phyloP scores from a whole-genome alignment of 192 early-diverging fungal genomes.

The Backusella mclennaniae region DNA sequence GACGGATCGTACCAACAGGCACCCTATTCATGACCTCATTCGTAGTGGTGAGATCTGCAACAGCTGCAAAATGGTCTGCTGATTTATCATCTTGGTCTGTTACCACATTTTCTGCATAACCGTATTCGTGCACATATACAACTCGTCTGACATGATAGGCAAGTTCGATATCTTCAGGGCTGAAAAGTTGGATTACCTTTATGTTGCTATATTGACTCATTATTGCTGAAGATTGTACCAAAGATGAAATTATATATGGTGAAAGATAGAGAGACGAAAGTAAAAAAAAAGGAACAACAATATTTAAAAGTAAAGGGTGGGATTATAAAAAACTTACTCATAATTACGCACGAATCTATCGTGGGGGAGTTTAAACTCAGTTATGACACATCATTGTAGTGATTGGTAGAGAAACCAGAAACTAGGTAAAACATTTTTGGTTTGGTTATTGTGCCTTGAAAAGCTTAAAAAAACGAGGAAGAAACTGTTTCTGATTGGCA shows the following conservation, averaged over 20 bases:
- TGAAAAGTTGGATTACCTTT: neutral
- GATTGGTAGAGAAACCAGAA: neutral
- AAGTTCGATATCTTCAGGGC: neutral
- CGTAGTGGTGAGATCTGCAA: neutral
- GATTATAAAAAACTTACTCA: neutral
- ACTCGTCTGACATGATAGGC: neutral
- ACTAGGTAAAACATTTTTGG: neutral
- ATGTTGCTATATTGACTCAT: neutral
- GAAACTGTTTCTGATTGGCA: neutral
- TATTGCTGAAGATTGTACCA: neutral
- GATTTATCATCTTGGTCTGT: neutral
- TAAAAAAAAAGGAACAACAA: neutral
- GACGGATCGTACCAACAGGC: conserved; percentile 28
- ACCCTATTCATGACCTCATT: neutral
- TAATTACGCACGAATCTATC: neutral
- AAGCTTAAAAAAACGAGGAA: neutral
- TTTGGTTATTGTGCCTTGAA: neutral
- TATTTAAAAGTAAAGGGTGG: neutral
- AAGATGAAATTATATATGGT: neutral
- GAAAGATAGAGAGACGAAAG: no score
- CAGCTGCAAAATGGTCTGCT: conserved; percentile 5
- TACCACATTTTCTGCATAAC: neutral
- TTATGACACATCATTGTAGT: neutral
- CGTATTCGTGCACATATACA: neutral
- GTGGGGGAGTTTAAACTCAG: neutral